Conservation (phyloP, 768 basidiomycete genomes). For the Solioccasus polychromus region DNA sequence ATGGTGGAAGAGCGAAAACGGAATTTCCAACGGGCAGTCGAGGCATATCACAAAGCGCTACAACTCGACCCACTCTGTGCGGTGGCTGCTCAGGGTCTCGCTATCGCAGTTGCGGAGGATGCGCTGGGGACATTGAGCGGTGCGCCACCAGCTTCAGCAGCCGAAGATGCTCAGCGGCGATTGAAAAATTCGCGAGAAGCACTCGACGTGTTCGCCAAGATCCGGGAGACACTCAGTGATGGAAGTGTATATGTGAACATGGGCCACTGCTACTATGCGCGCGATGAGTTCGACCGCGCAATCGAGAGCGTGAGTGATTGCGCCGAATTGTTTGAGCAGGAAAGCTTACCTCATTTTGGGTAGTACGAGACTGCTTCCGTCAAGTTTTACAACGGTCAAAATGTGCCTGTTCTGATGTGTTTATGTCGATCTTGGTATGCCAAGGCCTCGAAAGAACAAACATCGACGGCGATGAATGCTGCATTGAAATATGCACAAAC, state of each 20-base stretch:
- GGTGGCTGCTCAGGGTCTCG: constrained; percentile 92
- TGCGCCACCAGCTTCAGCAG: constrained; percentile 41
- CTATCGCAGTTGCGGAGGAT: constrained; percentile 92
- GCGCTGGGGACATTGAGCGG: constrained; percentile 69
- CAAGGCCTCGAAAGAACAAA: constrained; percentile 88
- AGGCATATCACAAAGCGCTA: constrained; percentile 91
- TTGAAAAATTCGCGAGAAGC: constrained; percentile 81
- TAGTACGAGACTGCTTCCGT: constrained; percentile 92
- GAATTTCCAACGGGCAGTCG: constrained; percentile 78
- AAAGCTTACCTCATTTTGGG: not conserved
- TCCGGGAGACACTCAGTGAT: constrained; percentile 78
- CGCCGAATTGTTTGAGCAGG: not conserved
- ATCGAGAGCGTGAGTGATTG: constrained; percentile 82
- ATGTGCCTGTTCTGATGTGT: constrained; percentile 75
- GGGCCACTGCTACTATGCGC: constrained; percentile 90
- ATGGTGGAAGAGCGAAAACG: constrained; percentile 62
- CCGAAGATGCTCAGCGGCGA: constrained; percentile 66
- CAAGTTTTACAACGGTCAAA: constrained; percentile 71
- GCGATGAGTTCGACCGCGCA: constrained; percentile 93
- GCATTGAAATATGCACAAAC: constrained; percentile 81
- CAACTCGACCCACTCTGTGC: constrained; percentile 82
- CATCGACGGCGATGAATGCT: constrained; percentile 75
- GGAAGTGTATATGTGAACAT: constrained; percentile 94
- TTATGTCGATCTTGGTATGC: constrained; percentile 93
- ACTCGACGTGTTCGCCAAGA: constrained; percentile 83